A percentile compares a stretch with the other conserved stretches of the same genome.
phyloP scores from a whole-genome alignment of 306 rosid species.

The Pterocarpus santalinus region DNA sequence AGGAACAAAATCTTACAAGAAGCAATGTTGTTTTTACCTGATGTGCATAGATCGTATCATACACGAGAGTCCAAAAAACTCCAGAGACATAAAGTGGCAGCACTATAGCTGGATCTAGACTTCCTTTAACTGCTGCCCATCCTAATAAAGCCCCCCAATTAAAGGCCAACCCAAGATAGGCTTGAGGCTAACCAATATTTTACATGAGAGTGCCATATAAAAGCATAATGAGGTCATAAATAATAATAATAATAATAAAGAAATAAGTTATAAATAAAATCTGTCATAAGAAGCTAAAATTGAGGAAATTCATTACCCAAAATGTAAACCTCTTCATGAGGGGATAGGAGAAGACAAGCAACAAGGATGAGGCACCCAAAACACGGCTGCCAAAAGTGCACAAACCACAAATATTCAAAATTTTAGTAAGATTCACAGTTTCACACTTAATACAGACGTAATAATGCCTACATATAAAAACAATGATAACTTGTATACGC shows the following conservation, averaged over 20 bases:
- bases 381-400: conserved; percentile 63
- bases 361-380: conserved; percentile 91
- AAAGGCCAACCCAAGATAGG: conserved; percentile 87
- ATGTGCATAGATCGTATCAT: conserved; percentile 95
- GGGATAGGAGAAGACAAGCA: conserved; percentile 94
- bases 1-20: conserved; percentile 24
- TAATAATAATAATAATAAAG: neutral
- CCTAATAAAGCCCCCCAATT: conserved; percentile 98
- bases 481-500: conserved; percentile 5
- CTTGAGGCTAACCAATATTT: conserved; percentile 83
- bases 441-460: conserved; percentile 8
- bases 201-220: conserved; percentile 39
- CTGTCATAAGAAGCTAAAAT: conserved; percentile 28
- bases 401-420: conserved; percentile 39
- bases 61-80: conserved; percentile 92
- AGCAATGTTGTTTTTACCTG: conserved; percentile 66
- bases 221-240: conserved; percentile 32
- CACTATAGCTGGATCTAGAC: conserved; percentile 79
- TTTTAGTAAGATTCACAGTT: neutral
- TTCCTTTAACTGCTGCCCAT: conserved; percentile 89
- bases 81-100: conserved; percentile 89
- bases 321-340: conserved; percentile 92
- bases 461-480: conserved; percentile 10
- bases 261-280: neutral
- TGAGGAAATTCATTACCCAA: conserved; percentile 69